Evolutionary conservation across 345 rosid species (phyloP), one percentile per base, ranked within the genome.

Genomic region (Moricandia moricandioides): DNA sequence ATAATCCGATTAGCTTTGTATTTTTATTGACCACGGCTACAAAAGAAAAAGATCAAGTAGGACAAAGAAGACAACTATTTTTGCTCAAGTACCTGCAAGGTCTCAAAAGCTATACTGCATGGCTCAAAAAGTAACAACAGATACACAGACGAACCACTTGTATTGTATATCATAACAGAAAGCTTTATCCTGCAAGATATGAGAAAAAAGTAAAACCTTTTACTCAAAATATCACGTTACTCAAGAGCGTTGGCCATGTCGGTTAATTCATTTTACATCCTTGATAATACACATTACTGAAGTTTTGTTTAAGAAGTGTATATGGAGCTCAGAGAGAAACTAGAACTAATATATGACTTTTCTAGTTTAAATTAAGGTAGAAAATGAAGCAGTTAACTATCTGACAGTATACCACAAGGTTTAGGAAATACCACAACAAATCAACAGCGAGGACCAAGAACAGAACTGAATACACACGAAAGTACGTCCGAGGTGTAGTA

Each of bases 391-490:
- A 78, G 51, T 34, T 47, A 4, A 7, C 27, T 31, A 33, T 49
- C n/a, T 39, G 17, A 55, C 40, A 52, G 18, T 74, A 27, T 52
- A 80, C 49, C 30, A 66, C 18, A 70, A 63, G 74, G 70, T 60
- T 24, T 39, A 62, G 57, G 76, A 47, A 21, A 21, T 94, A 94
- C 98, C 99, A 91, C 65, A 88, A 79, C 74, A 88, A 18, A 81
- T 91, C 93, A 66, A 86, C 85, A 65, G 84, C 75, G 62, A 94
- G 89, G 79, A 88, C 97, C 82, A 86, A 75, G 72, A 88, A 79
- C 49, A 94, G 81, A 61, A 80, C 97, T 61, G 97, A 88, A 80
- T 88, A 91, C 63, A 90, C 95, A 27, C 97, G 97, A 63, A 91
- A 85, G 82, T 91, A 90, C 69, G 87, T 84, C 96, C 96, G 87